Percentiles rank a stretch among this genome's conserved stretches.
phyloP scores from a whole-genome alignment of 2,329 filamentous ascomycete genomes.

The Aspergillus aculeatus region DNA sequence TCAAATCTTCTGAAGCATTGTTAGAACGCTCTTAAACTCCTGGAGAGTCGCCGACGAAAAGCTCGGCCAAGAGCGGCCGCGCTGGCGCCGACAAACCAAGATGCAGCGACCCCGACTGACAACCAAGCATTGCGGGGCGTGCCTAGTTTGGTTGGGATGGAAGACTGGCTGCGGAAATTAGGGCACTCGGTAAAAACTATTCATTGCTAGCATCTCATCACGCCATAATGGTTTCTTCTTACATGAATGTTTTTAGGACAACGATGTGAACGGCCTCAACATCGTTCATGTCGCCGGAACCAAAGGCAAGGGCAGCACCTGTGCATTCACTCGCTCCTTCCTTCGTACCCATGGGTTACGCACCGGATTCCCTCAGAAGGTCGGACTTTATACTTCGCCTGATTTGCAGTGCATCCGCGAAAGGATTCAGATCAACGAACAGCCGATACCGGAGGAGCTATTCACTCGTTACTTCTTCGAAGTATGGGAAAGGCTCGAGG shows the following conservation, averaged over 20 bases:
- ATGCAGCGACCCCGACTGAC: neutral
- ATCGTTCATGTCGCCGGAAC: conserved; percentile 70
- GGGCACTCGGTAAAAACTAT: conserved; percentile 29
- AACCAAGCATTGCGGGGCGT: conserved; percentile 13
- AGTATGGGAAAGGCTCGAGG: conserved; percentile 37
- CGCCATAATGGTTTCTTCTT: neutral
- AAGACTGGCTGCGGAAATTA: conserved; percentile 30
- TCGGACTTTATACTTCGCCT: conserved; percentile 31
- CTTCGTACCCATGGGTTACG: conserved; percentile 45
- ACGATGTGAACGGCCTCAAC: conserved; percentile 60
- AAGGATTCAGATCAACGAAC: conserved; percentile 38
- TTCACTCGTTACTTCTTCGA: conserved; percentile 32
- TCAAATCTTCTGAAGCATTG: neutral
- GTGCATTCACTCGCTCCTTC: conserved; percentile 57
- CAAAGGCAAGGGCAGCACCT: conserved; percentile 75
- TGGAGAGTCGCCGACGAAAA: neutral
- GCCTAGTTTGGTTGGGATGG: conserved; percentile 34
- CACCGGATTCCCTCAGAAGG: conserved; percentile 26
- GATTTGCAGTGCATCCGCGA: conserved; percentile 34
- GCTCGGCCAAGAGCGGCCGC: neutral
- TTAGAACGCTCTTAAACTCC: neutral
- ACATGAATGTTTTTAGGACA: conserved; percentile 19
- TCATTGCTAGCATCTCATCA: neutral
- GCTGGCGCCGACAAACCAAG: neutral
- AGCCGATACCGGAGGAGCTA: conserved; percentile 27